phyloP scores from a whole-genome alignment of 441 rosid species.

The Adansonia madagascariensis region DNA sequence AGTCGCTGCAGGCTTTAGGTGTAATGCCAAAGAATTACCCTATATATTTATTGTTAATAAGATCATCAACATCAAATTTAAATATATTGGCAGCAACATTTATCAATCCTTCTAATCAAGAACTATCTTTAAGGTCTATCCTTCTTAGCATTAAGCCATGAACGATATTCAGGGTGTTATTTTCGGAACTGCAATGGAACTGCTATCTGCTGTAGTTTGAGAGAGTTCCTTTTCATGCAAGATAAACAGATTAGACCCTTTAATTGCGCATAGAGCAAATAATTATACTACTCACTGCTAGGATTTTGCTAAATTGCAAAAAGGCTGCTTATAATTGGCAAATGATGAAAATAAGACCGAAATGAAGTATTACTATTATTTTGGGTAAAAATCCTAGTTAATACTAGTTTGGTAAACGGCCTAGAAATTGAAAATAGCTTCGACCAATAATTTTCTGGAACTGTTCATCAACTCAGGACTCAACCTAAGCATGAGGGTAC shows the following conservation, averaged over 20 bases:
- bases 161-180: neutral
- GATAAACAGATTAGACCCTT: too few species aligned
- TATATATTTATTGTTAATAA: too few species aligned
- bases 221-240: neutral
- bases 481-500: conserved; percentile 47
- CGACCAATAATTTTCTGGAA: conserved; percentile 36
- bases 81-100: neutral
- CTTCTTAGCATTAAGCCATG: neutral
- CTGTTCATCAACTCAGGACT: conserved; percentile 43
- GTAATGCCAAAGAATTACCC: too few species aligned
- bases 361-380: neutral
- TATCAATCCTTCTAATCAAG: neutral
- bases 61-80: too few species aligned
- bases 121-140: neutral
- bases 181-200: neutral
- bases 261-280: too few species aligned
- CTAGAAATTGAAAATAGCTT: conserved; percentile 36
- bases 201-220: neutral
- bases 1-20: too few species aligned
- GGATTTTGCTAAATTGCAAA: too few species aligned
- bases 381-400: neutral
- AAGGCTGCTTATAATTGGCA: neutral
- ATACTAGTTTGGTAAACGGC: neutral
- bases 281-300: too few species aligned
- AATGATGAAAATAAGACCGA: neutral